Evolutionary conservation across 257 asterid genomes (phyloP).

Genomic region (Jasminum sambac): DNA sequence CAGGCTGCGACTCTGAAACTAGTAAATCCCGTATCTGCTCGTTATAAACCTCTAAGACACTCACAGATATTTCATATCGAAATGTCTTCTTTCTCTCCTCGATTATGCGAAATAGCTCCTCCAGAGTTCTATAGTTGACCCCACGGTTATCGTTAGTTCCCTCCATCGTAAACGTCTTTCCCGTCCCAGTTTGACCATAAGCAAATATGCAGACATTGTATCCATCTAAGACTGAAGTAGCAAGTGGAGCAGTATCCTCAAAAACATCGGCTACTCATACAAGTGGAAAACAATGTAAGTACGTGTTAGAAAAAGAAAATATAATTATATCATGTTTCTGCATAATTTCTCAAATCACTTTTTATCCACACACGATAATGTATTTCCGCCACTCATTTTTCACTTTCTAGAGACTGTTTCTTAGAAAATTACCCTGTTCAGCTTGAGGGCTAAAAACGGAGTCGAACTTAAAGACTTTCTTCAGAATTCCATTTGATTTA

Average conservation of each 20-base stretch:
- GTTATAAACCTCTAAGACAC: constrained; percentile 93
- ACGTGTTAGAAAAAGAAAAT: not conserved
- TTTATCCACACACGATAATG: too few species aligned
- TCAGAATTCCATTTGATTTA: constrained; percentile 63
- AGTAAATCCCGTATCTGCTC: constrained; percentile 89
- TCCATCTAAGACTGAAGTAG: constrained; percentile 90
- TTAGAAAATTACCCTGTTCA: constrained; percentile 55
- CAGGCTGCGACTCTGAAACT: constrained; percentile 59
- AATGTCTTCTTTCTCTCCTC: constrained; percentile 73
- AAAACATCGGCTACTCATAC: constrained; percentile 66
- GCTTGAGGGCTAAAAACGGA: constrained; percentile 82
- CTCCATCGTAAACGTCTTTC: constrained; percentile 96
- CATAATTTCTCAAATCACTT: too few species aligned
- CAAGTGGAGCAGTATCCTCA: constrained; percentile 88
- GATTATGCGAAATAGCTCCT: constrained; percentile 68
- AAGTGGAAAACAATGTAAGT: constrained; percentile 18
- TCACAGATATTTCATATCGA: constrained; percentile 71
- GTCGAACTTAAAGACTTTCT: constrained; percentile 74
- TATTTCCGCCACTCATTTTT: too few species aligned
- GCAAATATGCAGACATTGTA: constrained; percentile 92
- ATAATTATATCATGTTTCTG: too few species aligned
- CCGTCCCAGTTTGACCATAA: constrained; percentile 97
- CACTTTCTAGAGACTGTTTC: not conserved
- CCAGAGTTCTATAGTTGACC: constrained; percentile 88
- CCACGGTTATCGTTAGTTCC: constrained; percentile 93